phyloP scores from a whole-genome alignment of 108 stramenopile genomes.

The Conticribra guillardii region DNA sequence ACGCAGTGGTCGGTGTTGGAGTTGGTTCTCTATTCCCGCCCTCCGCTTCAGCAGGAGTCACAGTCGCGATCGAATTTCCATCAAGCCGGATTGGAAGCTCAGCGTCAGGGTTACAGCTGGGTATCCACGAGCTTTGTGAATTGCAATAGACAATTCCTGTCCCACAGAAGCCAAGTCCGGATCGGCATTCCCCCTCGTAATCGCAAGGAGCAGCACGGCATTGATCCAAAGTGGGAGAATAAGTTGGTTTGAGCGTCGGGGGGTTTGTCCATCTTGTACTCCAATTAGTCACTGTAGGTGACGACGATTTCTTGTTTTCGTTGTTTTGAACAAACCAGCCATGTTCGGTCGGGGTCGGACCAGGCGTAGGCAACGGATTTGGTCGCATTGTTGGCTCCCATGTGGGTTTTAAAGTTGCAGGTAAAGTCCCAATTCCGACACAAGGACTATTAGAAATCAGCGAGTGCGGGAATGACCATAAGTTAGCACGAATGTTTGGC shows the following conservation, averaged over 20 bases:
- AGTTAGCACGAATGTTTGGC: no score
- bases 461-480: no score
- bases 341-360: slow-evolving; percentile 27
- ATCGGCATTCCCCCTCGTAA: slow-evolving; percentile 38
- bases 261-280: slow-evolving; percentile 5
- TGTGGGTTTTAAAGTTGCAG: slow-evolving; percentile 39
- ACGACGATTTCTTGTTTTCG: neutral
- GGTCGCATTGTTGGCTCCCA: slow-evolving; percentile 48
- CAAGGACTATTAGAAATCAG: neutral
- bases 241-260: slow-evolving; percentile 21
- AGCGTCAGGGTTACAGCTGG: neutral
- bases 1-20: slow-evolving; percentile 2
- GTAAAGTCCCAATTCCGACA: slow-evolving; percentile 8
- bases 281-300: neutral
- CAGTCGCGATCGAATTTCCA: neutral
- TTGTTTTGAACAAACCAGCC: slow-evolving; percentile 26
- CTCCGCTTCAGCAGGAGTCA: neutral
- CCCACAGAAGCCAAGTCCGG: slow-evolving; percentile 36
- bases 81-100: neutral
- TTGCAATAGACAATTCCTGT: slow-evolving; percentile 29
- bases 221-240: slow-evolving; percentile 27
- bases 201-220: slow-evolving; percentile 38
- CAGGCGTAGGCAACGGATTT: slow-evolving; percentile 1
- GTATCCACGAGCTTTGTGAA: slow-evolving; percentile 26
- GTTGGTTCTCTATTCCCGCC: neutral